phyloP scores from a whole-genome alignment of 208 protist species.

The Acanthamoeba triangularis region DNA sequence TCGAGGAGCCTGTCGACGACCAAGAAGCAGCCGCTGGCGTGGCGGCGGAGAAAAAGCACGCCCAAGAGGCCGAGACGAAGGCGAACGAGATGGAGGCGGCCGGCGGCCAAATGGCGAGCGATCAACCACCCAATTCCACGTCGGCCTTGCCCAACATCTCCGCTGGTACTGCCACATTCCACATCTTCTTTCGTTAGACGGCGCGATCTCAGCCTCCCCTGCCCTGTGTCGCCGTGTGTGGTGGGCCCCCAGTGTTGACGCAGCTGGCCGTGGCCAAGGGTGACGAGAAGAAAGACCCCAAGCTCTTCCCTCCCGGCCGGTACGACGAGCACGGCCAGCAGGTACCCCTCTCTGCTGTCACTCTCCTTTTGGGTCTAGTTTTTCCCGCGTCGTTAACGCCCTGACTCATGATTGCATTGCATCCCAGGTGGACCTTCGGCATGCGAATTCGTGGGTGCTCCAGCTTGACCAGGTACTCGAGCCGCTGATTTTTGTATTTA shows the following conservation, averaged over 20 bases:
- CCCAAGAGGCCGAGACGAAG: too few relatives aligned
- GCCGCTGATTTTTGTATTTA: background rate
- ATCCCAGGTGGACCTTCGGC: background rate
- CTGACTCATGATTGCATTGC: too few relatives aligned
- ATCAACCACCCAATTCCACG: background rate
- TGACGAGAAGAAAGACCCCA: conserved; percentile 17
- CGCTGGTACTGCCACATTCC: background rate
- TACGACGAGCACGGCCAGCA: conserved; percentile 50
- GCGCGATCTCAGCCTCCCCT: background rate
- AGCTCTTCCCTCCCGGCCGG: conserved; percentile 77
- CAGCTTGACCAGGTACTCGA: conserved; percentile 90
- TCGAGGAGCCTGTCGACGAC: background rate
- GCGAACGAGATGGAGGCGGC: background rate
- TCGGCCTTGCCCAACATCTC: background rate
- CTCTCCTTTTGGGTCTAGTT: too few relatives aligned
- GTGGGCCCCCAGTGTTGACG: conserved; percentile 10
- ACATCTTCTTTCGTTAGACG: background rate
- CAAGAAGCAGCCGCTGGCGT: background rate
- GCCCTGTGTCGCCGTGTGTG: background rate
- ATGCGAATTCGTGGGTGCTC: conserved; percentile 74
- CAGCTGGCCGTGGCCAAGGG: conserved; percentile 12
- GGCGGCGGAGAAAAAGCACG: too few relatives aligned
- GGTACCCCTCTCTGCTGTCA: background rate
- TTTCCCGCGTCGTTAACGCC: too few relatives aligned
- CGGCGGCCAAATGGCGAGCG: background rate